A percentile compares a stretch with the other conserved stretches of the same genome.
phyloP scores from a whole-genome alignment of 116 monocot genomes.

The Cymodocea nodosa region DNA sequence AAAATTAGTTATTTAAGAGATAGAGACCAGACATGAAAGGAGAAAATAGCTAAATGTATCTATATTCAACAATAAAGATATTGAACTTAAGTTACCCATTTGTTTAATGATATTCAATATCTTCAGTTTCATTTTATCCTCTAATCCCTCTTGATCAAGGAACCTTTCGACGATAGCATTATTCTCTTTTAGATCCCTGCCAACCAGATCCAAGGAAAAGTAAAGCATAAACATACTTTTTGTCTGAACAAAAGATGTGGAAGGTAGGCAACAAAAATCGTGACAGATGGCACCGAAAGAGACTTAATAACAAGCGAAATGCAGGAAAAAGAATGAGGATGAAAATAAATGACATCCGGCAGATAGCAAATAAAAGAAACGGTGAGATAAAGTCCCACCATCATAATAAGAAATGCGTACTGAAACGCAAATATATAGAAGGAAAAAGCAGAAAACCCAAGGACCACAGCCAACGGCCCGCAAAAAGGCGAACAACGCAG shows the following conservation, averaged over 20 bases:
- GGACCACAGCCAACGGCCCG: too few relatives aligned
- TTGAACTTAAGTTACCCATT: conserved; percentile 45
- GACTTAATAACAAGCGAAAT: neutral
- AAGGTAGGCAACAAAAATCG: too few relatives aligned
- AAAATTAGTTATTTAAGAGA: too few relatives aligned
- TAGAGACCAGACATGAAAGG: too few relatives aligned
- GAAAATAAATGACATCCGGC: neutral
- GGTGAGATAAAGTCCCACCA: too few relatives aligned
- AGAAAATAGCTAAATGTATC: too few relatives aligned
- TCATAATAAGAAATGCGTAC: too few relatives aligned
- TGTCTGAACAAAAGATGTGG: too few relatives aligned
- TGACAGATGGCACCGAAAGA: too few relatives aligned
- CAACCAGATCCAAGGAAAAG: neutral
- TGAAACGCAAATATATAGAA: neutral
- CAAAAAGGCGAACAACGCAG: too few relatives aligned
- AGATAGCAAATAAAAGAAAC: too few relatives aligned
- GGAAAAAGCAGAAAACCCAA: neutral
- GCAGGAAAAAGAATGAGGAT: neutral
- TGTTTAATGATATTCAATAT: conserved; percentile 53
- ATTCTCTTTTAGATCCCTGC: conserved; percentile 53
- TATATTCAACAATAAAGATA: too few relatives aligned
- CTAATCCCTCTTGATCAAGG: conserved; percentile 50
- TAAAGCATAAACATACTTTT: neutral
- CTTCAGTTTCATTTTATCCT: conserved; percentile 31
- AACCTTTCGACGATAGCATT: conserved; percentile 46